phyloP scores from a whole-genome alignment of 495 filamentous ascomycete species.

The Cudoniella acicularis region DNA sequence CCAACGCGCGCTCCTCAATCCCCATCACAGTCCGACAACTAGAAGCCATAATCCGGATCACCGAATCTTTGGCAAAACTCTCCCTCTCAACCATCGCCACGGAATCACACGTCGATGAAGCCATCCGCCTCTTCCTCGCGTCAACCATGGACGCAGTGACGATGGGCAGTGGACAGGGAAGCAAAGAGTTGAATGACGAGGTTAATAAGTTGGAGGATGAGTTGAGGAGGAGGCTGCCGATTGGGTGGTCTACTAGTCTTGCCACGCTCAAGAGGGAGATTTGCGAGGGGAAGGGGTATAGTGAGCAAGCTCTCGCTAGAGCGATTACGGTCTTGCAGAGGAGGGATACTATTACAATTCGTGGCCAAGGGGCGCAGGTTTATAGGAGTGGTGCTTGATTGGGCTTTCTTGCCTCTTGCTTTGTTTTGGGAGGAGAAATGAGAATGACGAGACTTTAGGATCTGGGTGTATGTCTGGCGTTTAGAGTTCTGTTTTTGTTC shows the following conservation, averaged over 20 bases:
- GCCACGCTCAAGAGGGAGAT: conserved; percentile 85
- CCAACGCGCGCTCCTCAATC: conserved; percentile 84
- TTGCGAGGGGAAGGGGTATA: conserved; percentile 82
- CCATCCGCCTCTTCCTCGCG: conserved; percentile 94
- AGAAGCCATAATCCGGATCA: conserved; percentile 95
- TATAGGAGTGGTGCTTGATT: conserved; percentile 55
- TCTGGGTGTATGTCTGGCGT: too few species aligned
- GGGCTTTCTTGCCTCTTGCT: background rate
- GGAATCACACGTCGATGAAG: conserved; percentile 93
- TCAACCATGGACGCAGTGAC: conserved; percentile 97
- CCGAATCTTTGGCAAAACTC: conserved; percentile 91
- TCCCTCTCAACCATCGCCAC: conserved; percentile 79
- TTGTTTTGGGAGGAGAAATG: background rate
- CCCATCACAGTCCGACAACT: conserved; percentile 97
- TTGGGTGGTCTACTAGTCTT: conserved; percentile 91
- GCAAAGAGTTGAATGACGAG: conserved; percentile 86
- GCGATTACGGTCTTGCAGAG: conserved; percentile 83
- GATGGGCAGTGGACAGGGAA: conserved; percentile 76
- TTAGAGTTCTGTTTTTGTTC: too few species aligned
- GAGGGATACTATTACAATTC: conserved; percentile 86
- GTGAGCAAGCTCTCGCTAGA: conserved; percentile 77
- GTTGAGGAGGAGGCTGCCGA: conserved; percentile 79
- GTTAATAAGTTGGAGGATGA: conserved; percentile 86
- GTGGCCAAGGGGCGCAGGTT: conserved; percentile 84
- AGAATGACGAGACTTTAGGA: too few species aligned